Evolutionary conservation across 1,284 basidiomycete genomes (phyloP).

Genomic region (Exsudoporus floridanus): DNA sequence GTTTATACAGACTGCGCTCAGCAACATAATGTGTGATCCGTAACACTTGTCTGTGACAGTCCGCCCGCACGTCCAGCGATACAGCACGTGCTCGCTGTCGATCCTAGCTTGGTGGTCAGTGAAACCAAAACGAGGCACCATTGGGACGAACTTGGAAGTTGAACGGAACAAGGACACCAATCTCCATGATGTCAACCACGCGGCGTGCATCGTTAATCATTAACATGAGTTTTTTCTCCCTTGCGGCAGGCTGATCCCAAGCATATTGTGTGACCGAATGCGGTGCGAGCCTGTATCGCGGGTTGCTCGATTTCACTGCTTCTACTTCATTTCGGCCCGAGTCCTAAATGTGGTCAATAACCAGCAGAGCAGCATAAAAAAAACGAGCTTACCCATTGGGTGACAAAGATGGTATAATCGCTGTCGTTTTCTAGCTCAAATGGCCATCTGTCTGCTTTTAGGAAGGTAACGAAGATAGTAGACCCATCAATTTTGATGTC

Average conservation of each 20-base stretch:
- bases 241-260: constrained; percentile 92
- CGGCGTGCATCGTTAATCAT: constrained; percentile 66
- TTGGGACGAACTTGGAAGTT: constrained; percentile 67
- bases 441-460: constrained; percentile 81
- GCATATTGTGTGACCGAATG: constrained; percentile 72
- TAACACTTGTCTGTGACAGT: constrained; percentile 84
- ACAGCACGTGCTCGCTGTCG: constrained; percentile 60
- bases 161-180: constrained; percentile 91
- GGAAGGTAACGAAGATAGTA: constrained; percentile 84
- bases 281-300: constrained; percentile 58
- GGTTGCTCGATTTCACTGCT: constrained; percentile 29
- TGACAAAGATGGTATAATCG: constrained; percentile 69
- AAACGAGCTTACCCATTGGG: constrained; percentile 63
- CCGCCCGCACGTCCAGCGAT: constrained; percentile 92
- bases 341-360: constrained; percentile 44
- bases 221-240: constrained; percentile 80
- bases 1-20: constrained; percentile 88
- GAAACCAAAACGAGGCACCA: constrained; percentile 1
- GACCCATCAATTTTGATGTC: constrained; percentile 87
- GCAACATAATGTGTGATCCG: constrained; percentile 88
- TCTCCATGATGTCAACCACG: constrained; percentile 92
- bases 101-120: constrained; percentile 39
- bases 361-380: neutral
- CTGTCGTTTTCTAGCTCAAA: constrained; percentile 91
- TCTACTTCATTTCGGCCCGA: constrained; percentile 44